Conservation (phyloP, 345 rosid genomes). For the Toxicodendron radicans region DNA sequence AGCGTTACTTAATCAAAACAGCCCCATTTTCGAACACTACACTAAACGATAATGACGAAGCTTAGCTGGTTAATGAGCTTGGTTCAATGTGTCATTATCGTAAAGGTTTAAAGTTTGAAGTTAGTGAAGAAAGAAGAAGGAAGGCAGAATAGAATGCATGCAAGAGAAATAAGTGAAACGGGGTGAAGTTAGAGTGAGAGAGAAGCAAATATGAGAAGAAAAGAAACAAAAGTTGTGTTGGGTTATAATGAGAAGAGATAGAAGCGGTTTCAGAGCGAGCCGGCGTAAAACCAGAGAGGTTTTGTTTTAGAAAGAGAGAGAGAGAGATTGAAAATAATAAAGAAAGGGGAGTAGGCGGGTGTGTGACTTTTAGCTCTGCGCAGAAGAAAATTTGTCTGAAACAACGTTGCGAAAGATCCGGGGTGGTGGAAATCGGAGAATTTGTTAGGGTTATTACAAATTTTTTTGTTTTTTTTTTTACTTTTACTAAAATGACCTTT, state of each 20-base stretch:
- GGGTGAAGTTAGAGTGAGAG: too few species aligned
- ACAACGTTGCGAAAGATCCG: conserved; percentile 71
- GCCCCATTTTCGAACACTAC: conserved; percentile 16
- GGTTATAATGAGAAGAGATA: conserved; percentile 23
- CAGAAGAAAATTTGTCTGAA: conserved; percentile 56
- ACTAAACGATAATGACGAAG: conserved; percentile 32
- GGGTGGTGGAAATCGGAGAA: conserved; percentile 32
- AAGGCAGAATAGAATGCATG: conserved; percentile 27
- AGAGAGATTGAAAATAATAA: not conserved
- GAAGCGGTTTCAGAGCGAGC: conserved; percentile 55
- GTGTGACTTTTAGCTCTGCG: conserved; percentile 52
- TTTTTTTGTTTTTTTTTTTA: not conserved
- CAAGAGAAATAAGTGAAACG: conserved; percentile 2
- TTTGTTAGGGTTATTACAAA: conserved; percentile 27
- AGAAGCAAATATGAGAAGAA: conserved; percentile 20
- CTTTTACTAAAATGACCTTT: conserved; percentile 23
- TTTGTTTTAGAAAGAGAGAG: conserved; percentile 14
- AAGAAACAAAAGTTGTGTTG: not conserved
- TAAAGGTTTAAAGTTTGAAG: not conserved
- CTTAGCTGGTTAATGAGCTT: not conserved
- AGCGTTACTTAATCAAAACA: conserved; percentile 30
- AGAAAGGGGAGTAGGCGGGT: not conserved
- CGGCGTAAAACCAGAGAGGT: conserved; percentile 58
- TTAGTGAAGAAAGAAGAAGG: not conserved
- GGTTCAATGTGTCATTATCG: too few species aligned